These are phyloP conservation scores for Gnomoniopsis sp. DNA, from an alignment of 2,329 filamentous ascomycete species.

Conservation along the genomic window DNA sequence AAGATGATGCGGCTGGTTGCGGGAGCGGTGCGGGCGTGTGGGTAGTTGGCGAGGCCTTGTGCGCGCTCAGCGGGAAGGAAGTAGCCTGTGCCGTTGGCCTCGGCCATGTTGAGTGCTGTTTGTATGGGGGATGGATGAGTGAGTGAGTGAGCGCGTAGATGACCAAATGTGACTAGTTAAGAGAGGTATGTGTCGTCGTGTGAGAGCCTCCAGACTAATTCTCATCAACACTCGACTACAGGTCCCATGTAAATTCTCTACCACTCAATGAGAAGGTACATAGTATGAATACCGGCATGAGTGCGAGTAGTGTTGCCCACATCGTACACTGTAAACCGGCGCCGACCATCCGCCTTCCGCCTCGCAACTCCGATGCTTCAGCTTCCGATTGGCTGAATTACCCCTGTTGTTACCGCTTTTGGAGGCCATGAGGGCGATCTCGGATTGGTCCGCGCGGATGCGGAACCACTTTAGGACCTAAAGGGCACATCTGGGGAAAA, in stretches of 20 bases:
- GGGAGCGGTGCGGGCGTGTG: constrained; percentile 29
- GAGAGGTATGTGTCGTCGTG: no score
- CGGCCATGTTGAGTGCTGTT: constrained; percentile 8
- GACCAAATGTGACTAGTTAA: no score
- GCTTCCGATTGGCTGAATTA: constrained; percentile 15
- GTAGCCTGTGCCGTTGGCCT: constrained; percentile 27
- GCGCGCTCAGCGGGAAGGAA: constrained; percentile 27
- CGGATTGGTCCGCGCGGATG: constrained; percentile 6
- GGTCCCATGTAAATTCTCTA: not conserved
- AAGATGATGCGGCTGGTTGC: constrained; percentile 25
- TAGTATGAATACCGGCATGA: not conserved
- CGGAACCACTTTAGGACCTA: constrained; percentile 9
- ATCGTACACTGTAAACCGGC: not conserved
- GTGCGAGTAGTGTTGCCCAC: not conserved
- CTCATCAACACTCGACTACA: not conserved
- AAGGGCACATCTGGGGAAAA: not conserved
- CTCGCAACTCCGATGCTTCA: not conserved
- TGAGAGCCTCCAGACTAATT: not conserved
- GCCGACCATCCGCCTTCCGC: constrained; percentile 17
- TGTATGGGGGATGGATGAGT: not conserved
- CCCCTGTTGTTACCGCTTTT: not conserved
- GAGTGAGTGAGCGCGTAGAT: not conserved
- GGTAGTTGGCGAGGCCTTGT: constrained; percentile 33
- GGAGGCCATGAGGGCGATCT: not conserved
- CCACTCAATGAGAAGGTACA: no score